Percentiles rank a stretch among this genome's conserved stretches.
phyloP scores from a whole-genome alignment of 2,329 filamentous ascomycete species.

The Simplicillium sp. region DNA sequence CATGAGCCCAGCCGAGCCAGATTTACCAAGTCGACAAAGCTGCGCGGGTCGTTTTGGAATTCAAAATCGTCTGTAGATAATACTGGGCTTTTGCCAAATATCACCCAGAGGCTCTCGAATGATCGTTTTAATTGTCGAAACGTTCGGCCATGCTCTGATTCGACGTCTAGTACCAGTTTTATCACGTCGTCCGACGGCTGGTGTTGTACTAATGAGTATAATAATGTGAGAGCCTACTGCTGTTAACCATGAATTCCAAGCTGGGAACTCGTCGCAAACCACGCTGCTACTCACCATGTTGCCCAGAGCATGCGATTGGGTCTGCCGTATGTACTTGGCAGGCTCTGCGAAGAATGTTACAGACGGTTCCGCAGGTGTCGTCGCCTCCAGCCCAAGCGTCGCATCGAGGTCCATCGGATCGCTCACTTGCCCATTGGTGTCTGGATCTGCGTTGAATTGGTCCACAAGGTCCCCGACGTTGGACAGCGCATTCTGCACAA shows the following conservation, averaged over 20 bases:
- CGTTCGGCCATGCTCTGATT: slow-evolving; percentile 21
- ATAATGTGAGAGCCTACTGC: slow-evolving; percentile 2
- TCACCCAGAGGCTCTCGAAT: slow-evolving; percentile 21
- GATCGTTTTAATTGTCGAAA: slow-evolving; percentile 21
- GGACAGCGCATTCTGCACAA: slow-evolving; percentile 30
- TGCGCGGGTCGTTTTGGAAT: slow-evolving; percentile 21
- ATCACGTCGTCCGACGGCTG: slow-evolving; percentile 25
- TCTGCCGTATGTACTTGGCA: slow-evolving; percentile 24
- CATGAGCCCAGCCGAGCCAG: slow-evolving; percentile 35
- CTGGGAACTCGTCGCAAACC: too few species aligned
- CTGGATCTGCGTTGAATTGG: slow-evolving; percentile 17
- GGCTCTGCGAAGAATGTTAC: slow-evolving; percentile 24
- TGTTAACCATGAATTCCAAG: slow-evolving; percentile 3
- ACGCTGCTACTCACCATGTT: slow-evolving; percentile 24
- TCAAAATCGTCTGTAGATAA: slow-evolving; percentile 24
- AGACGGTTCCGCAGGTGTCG: slow-evolving; percentile 13
- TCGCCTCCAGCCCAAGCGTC: slow-evolving; percentile 16
- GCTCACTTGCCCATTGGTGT: slow-evolving; percentile 14
- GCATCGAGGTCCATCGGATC: slow-evolving; percentile 23
- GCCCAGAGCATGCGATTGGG: slow-evolving; percentile 27
- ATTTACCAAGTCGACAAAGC: slow-evolving; percentile 36
- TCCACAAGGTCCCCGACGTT: slow-evolving; percentile 27
- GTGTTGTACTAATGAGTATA: slow-evolving; percentile 21
- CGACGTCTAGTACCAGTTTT: slow-evolving; percentile 19
- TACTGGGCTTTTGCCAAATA: slow-evolving; percentile 22